These are phyloP conservation scores for Eucalyptus shirleyi DNA, from an alignment of 345 rosid species.

Conservation along the genomic window DNA sequence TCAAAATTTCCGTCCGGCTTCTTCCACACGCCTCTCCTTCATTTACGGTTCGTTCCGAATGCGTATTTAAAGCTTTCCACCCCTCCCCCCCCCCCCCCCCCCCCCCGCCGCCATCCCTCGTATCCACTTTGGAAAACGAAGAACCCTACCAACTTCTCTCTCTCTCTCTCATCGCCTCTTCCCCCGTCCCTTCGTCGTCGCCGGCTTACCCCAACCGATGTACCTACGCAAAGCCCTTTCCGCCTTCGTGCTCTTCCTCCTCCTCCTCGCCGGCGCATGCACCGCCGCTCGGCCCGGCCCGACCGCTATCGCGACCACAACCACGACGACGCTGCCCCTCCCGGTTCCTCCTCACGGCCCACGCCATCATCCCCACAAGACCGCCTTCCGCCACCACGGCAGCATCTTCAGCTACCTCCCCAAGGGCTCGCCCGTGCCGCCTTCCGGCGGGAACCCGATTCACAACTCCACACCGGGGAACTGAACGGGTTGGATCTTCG, in stretches of 20 bases:
- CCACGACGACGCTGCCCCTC: neutral
- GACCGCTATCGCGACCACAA: neutral
- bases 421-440: neutral
- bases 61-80: too few relatives aligned
- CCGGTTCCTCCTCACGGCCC: neutral
- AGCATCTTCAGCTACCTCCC: neutral
- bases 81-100: too few relatives aligned
- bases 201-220: neutral
- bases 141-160: too few relatives aligned
- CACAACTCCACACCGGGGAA: neutral
- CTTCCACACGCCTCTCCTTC: too few relatives aligned
- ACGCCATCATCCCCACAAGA: neutral
- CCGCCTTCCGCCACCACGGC: neutral
- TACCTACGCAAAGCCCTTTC: neutral
- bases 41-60: too few relatives aligned
- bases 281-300: neutral
- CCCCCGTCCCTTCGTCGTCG: too few relatives aligned
- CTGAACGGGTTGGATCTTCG: neutral
- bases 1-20: too few relatives aligned
- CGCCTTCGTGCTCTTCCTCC: neutral
- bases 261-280: neutral
- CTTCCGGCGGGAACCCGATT: neutral
- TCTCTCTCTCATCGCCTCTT: too few relatives aligned
- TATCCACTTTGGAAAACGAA: too few relatives aligned
- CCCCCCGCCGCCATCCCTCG: too few relatives aligned